These are phyloP conservation scores for Lentinula sp. DNA, from an alignment of 768 basidiomycete species.

Conservation along the genomic window DNA sequence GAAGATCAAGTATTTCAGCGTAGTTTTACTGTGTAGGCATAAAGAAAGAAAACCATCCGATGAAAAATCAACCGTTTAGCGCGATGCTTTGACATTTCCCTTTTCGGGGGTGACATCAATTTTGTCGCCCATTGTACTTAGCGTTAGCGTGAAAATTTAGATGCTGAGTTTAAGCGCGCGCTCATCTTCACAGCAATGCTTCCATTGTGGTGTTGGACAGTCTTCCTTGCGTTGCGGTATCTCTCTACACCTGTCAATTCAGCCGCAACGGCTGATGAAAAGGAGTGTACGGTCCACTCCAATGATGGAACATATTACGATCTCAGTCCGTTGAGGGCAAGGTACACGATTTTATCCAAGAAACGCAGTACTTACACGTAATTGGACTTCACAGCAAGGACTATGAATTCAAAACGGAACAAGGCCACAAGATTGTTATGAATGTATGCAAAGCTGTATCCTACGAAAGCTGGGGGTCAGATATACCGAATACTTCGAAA, in stretches of 20 bases:
- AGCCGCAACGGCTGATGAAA: conserved; percentile 26
- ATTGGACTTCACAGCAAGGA: conserved; percentile 47
- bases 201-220: background rate
- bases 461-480: conserved; percentile 55
- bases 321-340: conserved; percentile 53
- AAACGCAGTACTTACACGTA: conserved; percentile 6
- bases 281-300: conserved; percentile 54
- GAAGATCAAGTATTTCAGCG: no score
- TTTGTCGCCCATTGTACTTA: background rate
- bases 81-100: no score
- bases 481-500: conserved; percentile 39
- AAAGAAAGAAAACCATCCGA: no score
- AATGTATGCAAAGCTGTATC: conserved; percentile 59
- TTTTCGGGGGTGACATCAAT: no score
- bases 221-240: background rate
- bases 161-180: background rate
- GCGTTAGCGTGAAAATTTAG: no score
- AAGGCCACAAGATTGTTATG: conserved; percentile 41
- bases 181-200: background rate
- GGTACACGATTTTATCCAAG: conserved; percentile 28
- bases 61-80: no score
- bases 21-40: no score
- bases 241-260: background rate
- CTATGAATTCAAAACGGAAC: conserved; percentile 46
- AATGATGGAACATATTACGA: conserved; percentile 57